Evolutionary conservation across 2,329 filamentous ascomycete species (phyloP), one percentile per base, ranked within the genome.

Genomic region (Alternaria atra): DNA sequence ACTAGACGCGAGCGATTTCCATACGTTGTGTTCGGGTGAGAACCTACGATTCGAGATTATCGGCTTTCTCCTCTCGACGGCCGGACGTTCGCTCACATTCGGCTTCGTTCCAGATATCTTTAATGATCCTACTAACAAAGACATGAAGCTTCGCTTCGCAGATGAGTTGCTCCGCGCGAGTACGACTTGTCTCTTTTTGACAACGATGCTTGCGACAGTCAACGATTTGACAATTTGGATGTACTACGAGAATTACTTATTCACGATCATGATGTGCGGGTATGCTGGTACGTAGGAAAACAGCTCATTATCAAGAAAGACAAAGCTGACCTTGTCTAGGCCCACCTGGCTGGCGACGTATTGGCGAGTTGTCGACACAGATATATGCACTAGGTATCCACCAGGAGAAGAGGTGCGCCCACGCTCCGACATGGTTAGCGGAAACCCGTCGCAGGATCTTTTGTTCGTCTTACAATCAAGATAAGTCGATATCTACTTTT

Each of bases 11-110:
- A 59, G 65, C 13, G 73, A 78, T 9, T 81, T 82, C 44, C 74
- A 80, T 57, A 70, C 69, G 15, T 58, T 80, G 1, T 81, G 75
- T 55, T 81, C 79, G 0, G 80, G 79, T 0, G 65, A 72, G 13
- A 72, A 75, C 17, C 62, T 80, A 35, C 77, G 80, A 1, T 64
- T 82, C 5, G 80, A 82, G 35, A 76, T 76, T 5, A 70, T 82
- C 10, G 80, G 77, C 0, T 69, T 77, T 10, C 59, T 82, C 5
- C 73, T 79, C 37, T 71, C 77, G 27, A 72, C 77, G 5, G 79
- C 80, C 3, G 80, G 79, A 42, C 42, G 78, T 54, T 69, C 73
- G 9, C 54, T 75, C 1, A 65, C 68, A 0, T 77, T 74, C 37
- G 74, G 70, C 1, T 65, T 71, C 13, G 66, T 58, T 6, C 61